Conservation (phyloP, 2,329 filamentous ascomycete species). For the Aspergillus proliferans region DNA sequence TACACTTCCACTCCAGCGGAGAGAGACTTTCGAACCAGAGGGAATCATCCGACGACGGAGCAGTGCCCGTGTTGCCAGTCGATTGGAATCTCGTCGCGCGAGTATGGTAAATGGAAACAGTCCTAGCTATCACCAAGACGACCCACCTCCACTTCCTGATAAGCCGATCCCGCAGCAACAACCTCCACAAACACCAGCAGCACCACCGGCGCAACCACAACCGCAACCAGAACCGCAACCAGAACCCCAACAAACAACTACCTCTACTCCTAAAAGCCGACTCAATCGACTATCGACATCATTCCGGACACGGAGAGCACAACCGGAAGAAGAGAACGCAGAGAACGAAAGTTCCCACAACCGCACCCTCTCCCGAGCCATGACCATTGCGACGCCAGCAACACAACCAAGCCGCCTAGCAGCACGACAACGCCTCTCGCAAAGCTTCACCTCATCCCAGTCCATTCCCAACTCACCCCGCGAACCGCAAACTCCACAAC, state of each 20-base stretch:
- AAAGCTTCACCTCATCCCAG: slow-evolving; percentile 21
- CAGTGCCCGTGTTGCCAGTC: slow-evolving; percentile 22
- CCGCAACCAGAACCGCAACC: background rate
- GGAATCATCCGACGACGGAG: slow-evolving; percentile 20
- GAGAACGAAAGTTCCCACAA: slow-evolving; percentile 23
- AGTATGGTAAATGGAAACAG: slow-evolving; percentile 28
- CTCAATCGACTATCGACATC: slow-evolving; percentile 37
- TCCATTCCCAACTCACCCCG: slow-evolving; percentile 19
- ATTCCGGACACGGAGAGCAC: slow-evolving; percentile 31
- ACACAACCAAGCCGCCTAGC: slow-evolving; percentile 20
- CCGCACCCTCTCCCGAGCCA: slow-evolving; percentile 38
- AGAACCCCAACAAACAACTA: slow-evolving; percentile 1
- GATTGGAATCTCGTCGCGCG: slow-evolving; percentile 36
- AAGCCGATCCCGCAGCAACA: background rate
- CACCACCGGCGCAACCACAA: slow-evolving; percentile 1
- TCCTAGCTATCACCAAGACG: slow-evolving; percentile 2
- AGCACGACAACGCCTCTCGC: slow-evolving; percentile 29
- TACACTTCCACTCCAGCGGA: slow-evolving; percentile 30
- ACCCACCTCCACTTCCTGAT: slow-evolving; percentile 19
- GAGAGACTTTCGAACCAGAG: slow-evolving; percentile 35
- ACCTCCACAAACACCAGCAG: slow-evolving; percentile 7
- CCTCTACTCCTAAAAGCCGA: slow-evolving; percentile 21
- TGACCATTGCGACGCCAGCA: slow-evolving; percentile 30
- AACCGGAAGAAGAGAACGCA: slow-evolving; percentile 30
- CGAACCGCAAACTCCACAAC: slow-evolving; percentile 17